Evolutionary conservation across 108 stramenopile genomes (phyloP).

Genomic region (Nitzschia putrida): DNA sequence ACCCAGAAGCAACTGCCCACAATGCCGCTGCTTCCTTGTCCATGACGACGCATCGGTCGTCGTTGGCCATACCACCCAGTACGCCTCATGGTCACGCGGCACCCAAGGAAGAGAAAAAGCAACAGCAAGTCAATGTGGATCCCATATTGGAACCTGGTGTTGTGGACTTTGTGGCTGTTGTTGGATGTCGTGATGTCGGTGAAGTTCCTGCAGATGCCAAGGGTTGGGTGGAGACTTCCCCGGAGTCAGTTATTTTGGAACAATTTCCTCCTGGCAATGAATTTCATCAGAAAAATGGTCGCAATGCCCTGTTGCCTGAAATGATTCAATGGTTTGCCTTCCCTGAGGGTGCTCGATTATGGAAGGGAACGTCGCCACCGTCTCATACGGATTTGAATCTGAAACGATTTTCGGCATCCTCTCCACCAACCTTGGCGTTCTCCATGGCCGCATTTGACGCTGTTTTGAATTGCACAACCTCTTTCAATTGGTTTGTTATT

Average conservation of each 20-base stretch:
- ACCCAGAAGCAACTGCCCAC: neutral
- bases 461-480: slow-evolving; percentile 75
- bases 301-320: slow-evolving; percentile 60
- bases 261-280: slow-evolving; percentile 77
- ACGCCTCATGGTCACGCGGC: neutral
- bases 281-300: slow-evolving; percentile 63
- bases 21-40: neutral
- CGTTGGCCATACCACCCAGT: neutral
- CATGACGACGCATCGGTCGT: neutral
- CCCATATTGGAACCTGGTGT: slow-evolving; percentile 77
- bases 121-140: slow-evolving; percentile 47
- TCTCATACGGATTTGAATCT: slow-evolving; percentile 68
- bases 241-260: slow-evolving; percentile 76
- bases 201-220: slow-evolving; percentile 68
- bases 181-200: slow-evolving; percentile 79
- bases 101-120: slow-evolving; percentile 15
- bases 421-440: slow-evolving; percentile 50
- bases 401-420: slow-evolving; percentile 66
- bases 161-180: slow-evolving; percentile 75
- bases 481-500: slow-evolving; percentile 87
- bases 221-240: slow-evolving; percentile 82
- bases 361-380: slow-evolving; percentile 78
- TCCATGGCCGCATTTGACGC: slow-evolving; percentile 77
- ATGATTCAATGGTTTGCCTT: slow-evolving; percentile 88
- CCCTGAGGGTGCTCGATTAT: slow-evolving; percentile 80